Percentiles rank a stretch among this genome's conserved stretches.
Conservation (phyloP, 2,329 filamentous ascomycete species). For the Aspergillus puulaauensis region DNA sequence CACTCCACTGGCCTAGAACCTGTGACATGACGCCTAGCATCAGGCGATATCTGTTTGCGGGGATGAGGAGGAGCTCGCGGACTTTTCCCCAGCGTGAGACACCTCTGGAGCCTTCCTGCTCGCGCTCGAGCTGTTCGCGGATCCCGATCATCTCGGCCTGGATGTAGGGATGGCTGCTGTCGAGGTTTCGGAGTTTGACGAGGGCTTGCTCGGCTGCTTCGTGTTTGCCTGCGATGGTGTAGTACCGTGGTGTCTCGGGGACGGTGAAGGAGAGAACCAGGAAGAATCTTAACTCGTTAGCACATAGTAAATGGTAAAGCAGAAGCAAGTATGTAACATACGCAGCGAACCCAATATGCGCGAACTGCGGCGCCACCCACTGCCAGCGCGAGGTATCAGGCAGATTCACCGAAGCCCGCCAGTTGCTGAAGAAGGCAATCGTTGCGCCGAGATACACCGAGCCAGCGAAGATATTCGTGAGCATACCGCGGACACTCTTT, state of each 20-base stretch:
- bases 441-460: slow-evolving; percentile 67
- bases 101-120: slow-evolving; percentile 69
- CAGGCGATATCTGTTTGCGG: slow-evolving; percentile 69
- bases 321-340: slow-evolving; percentile 22
- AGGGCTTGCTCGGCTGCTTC: slow-evolving; percentile 51
- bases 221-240: slow-evolving; percentile 63
- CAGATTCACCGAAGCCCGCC: background rate
- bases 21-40: slow-evolving; percentile 69
- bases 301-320: slow-evolving; percentile 34
- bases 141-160: slow-evolving; percentile 63
- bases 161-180: slow-evolving; percentile 61
- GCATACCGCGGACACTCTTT: slow-evolving; percentile 62
- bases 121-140: slow-evolving; percentile 64
- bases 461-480: slow-evolving; percentile 68
- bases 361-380: background rate
- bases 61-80: slow-evolving; percentile 66
- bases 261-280: slow-evolving; percentile 68
- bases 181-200: slow-evolving; percentile 56
- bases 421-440: background rate
- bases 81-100: slow-evolving; percentile 63
- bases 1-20: slow-evolving; percentile 64
- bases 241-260: slow-evolving; percentile 68
- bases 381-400: background rate
- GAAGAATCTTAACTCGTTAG: slow-evolving; percentile 70
- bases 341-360: slow-evolving; percentile 42